Percentiles rank a stretch among this genome's conserved stretches.
phyloP scores from a whole-genome alignment of 176 grass and related monocot genomes.

The Oryza brachyantha region DNA sequence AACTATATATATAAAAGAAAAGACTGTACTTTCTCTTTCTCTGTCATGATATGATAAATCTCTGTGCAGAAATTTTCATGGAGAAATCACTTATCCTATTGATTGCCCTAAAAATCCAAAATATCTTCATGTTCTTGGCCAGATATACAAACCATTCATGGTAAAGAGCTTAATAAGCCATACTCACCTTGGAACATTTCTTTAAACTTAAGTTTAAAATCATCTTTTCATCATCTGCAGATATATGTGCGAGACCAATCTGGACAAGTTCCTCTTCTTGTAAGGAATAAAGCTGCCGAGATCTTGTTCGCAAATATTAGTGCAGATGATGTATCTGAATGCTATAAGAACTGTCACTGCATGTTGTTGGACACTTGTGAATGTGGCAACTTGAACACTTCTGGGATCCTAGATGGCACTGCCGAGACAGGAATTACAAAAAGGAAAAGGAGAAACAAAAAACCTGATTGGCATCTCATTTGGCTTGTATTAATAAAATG shows the following conservation, averaged over 20 bases:
- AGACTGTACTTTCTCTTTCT: neutral
- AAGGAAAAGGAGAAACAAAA: constrained; percentile 19
- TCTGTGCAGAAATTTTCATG: constrained; percentile 41
- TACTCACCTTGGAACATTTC: neutral
- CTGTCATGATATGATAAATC: constrained; percentile 7
- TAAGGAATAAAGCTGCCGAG: constrained; percentile 67
- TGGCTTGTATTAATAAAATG: constrained; percentile 56
- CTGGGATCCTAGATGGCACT: neutral
- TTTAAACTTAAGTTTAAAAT: constrained; percentile 19
- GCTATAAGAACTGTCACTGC: constrained; percentile 19
- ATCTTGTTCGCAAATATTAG: constrained; percentile 55
- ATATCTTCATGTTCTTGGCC: constrained; percentile 47
- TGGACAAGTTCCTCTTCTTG: constrained; percentile 54
- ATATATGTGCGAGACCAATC: constrained; percentile 55
- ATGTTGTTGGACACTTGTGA: constrained; percentile 20
- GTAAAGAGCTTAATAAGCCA: constrained; percentile 19
- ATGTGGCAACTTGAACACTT: neutral
- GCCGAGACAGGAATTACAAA: neutral
- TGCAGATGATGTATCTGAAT: constrained; percentile 50
- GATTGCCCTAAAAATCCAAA: constrained; percentile 52
- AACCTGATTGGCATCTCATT: constrained; percentile 53
- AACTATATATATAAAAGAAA: constrained; percentile 15
- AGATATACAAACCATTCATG: constrained; percentile 64
- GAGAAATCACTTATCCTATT: constrained; percentile 16
- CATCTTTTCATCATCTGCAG: constrained; percentile 17